Evolutionary conservation across 2,329 filamentous ascomycete genomes (phyloP), one percentile per base, ranked within the genome.

Genomic region (Talaromyces sp.): DNA sequence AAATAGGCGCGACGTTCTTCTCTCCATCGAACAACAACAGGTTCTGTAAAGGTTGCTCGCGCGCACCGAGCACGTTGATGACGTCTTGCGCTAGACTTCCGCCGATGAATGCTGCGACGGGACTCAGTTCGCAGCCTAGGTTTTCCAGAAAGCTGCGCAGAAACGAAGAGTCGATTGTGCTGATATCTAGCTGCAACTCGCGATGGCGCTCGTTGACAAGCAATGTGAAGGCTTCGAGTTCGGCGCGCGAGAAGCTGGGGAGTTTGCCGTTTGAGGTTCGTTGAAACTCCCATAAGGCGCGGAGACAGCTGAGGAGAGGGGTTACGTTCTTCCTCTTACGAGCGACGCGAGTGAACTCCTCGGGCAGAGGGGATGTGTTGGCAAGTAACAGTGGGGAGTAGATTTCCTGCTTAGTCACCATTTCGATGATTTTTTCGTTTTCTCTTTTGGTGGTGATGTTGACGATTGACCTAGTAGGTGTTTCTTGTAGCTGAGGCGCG

Each of bases 1-100:
- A 97, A 69, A 95, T 88, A 1, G 88, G 88, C 0, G 90, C 91
- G 69, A 91, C 86, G 78, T 91, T 91, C 54, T 84, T 86, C 70
- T 92, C 91, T 15, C 93, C 93, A 76, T 98, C 93, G 72, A 98
- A 97, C 22, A 98, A 82, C 59, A 97, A 86, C 76, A 97, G 88
- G 77, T 99, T 99, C 80, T 99, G 95, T 49, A 99, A 90, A 0
- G 95, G 95, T 77, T 97, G 95, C 80, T 98, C 93, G 47, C 91
- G 88, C 75, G 91, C 88, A 58, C 93, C 92, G 5, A 98, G 85
- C 36, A 97, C 93, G 73, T 98, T 98, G 80, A 99, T 98, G 61
- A 97, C 93, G 75, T 99, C 95, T 79, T 99, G 95, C 0, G 94
- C 92, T 17, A 99, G 84, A 76, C 93, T 88, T 10, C 93, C 95